Conservation (phyloP, 164 flowering plant genomes). For the Dillenia suffruticosa region DNA sequence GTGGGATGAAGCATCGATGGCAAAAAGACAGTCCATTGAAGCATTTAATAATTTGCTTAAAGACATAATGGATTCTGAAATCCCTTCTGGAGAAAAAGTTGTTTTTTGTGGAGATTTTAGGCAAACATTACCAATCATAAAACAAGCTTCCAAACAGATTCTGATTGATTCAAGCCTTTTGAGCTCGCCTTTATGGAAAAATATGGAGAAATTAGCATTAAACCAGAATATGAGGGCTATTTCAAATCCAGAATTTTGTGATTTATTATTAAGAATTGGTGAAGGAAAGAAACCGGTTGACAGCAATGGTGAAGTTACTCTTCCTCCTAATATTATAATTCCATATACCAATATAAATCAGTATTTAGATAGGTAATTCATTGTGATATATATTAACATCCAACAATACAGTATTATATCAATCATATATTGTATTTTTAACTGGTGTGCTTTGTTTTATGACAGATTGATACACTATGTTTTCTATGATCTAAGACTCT, state of each 20-base stretch:
- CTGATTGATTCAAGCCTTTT: not conserved
- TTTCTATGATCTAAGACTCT: too few relatives aligned
- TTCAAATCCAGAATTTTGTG: not conserved
- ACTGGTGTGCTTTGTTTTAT: too few relatives aligned
- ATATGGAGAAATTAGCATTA: not conserved
- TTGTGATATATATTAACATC: too few relatives aligned
- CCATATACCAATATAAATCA: too few relatives aligned
- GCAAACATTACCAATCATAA: not conserved
- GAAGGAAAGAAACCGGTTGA: not conserved
- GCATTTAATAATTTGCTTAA: not conserved
- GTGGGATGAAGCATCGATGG: not conserved
- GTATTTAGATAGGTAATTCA: too few relatives aligned
- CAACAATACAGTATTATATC: too few relatives aligned
- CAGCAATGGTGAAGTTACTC: not conserved
- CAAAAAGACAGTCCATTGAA: not conserved
- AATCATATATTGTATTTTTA: too few relatives aligned
- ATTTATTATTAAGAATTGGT: not conserved
- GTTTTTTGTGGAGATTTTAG: not conserved
- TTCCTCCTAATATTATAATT: too few relatives aligned
- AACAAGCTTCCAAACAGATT: too few relatives aligned
- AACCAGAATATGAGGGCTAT: not conserved
- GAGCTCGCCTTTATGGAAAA: not conserved
- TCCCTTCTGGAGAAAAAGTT: not conserved
- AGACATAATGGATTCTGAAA: not conserved
- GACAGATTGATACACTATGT: too few relatives aligned